These are phyloP conservation scores for Euphorbia peplus DNA, from an alignment of 345 rosid genomes.

Conservation along the genomic window DNA sequence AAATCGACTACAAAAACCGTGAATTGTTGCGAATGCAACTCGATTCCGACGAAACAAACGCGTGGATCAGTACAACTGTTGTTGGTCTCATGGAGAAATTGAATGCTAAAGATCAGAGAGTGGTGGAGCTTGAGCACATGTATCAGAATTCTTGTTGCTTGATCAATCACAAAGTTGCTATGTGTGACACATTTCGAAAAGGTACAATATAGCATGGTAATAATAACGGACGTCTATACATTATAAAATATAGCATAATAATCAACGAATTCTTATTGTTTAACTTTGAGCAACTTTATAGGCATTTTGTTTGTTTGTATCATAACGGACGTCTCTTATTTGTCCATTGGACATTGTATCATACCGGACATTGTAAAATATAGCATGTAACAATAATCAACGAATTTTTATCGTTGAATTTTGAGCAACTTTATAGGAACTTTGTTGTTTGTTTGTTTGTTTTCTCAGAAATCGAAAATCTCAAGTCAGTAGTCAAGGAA, in stretches of 20 bases:
- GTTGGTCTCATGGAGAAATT: background rate
- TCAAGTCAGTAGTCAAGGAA: too few relatives aligned
- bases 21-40: constrained; percentile 9
- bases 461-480: background rate
- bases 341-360: too few relatives aligned
- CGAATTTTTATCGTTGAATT: too few relatives aligned
- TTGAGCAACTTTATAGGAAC: background rate
- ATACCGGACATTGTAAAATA: too few relatives aligned
- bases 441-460: background rate
- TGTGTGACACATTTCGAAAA: background rate
- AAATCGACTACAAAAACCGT: constrained; percentile 15
- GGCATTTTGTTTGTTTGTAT: too few relatives aligned
- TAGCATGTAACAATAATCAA: too few relatives aligned
- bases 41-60: background rate
- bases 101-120: background rate
- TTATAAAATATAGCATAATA: too few relatives aligned
- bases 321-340: too few relatives aligned
- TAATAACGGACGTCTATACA: too few relatives aligned
- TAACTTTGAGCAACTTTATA: too few relatives aligned
- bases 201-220: too few relatives aligned
- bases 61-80: background rate
- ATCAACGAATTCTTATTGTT: too few relatives aligned
- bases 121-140: background rate
- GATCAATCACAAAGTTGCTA: background rate
- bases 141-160: background rate